phyloP scores from a whole-genome alignment of 164 flowering plant genomes.

The Akebia trifoliata region DNA sequence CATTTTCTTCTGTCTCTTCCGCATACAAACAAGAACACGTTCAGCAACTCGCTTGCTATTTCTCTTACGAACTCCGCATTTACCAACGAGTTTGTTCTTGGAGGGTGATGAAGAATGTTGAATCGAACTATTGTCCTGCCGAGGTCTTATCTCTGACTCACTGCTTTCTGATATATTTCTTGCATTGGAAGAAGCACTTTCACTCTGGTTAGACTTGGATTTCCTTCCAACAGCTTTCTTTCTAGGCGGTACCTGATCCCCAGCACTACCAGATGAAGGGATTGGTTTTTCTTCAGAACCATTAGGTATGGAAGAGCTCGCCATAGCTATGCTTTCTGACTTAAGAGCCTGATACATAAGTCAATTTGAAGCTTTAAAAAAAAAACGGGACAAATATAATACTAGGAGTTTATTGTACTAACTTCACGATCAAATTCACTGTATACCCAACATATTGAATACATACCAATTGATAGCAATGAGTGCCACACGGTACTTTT shows the following conservation, averaged over 20 bases:
- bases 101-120: constrained; percentile 35
- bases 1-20: constrained; percentile 71
- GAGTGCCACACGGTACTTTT: constrained; percentile 63
- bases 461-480: constrained; percentile 72
- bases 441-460: not conserved
- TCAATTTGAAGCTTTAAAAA: not conserved
- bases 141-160: constrained; percentile 59
- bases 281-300: constrained; percentile 37
- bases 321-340: constrained; percentile 37
- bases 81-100: constrained; percentile 41
- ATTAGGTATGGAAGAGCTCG: constrained; percentile 28
- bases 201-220: constrained; percentile 63
- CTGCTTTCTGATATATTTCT: constrained; percentile 65
- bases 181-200: constrained; percentile 79
- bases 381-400: not conserved
- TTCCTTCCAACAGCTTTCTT: constrained; percentile 42
- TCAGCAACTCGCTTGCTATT: constrained; percentile 81
- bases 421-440: not conserved
- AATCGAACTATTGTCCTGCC: constrained; percentile 30
- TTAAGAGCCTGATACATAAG: constrained; percentile 41
- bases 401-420: not conserved
- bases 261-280: constrained; percentile 43
- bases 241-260: constrained; percentile 29
- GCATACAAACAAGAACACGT: constrained; percentile 51
- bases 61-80: constrained; percentile 45